These are phyloP conservation scores for Draba incana DNA, from an alignment of 345 rosid genomes.

Conservation along the genomic window DNA sequence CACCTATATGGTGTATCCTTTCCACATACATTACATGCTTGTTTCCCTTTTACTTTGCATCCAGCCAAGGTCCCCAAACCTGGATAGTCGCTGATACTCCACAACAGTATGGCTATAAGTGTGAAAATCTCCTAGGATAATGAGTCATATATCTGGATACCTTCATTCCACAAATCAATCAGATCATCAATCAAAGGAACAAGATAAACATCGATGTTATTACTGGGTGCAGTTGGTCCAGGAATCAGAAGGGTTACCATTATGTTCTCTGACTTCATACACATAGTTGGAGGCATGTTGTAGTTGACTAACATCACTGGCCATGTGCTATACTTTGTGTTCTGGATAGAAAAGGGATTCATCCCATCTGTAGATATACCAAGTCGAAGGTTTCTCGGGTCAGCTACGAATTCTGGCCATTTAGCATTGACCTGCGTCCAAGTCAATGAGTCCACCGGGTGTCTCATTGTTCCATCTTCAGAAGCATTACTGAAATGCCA, in stretches of 20 bases:
- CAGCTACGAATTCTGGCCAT: background rate
- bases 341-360: background rate
- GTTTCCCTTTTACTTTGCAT: background rate
- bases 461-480: too few species aligned
- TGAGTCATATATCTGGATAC: background rate
- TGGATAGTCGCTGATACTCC: background rate
- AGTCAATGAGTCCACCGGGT: too few species aligned
- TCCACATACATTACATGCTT: background rate
- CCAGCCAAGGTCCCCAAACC: background rate
- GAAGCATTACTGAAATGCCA: too few species aligned
- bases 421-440: background rate
- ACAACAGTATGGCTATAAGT: background rate
- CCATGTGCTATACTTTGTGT: background rate
- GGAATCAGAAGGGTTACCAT: background rate
- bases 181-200: background rate
- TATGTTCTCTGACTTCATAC: background rate
- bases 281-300: background rate
- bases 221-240: background rate
- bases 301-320: background rate
- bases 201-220: background rate
- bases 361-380: background rate
- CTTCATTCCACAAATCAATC: background rate
- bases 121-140: background rate
- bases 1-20: background rate
- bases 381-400: background rate